These are phyloP conservation scores for Aspergillus flavus DNA, from an alignment of 2,329 filamentous ascomycete species.

Conservation along the genomic window DNA sequence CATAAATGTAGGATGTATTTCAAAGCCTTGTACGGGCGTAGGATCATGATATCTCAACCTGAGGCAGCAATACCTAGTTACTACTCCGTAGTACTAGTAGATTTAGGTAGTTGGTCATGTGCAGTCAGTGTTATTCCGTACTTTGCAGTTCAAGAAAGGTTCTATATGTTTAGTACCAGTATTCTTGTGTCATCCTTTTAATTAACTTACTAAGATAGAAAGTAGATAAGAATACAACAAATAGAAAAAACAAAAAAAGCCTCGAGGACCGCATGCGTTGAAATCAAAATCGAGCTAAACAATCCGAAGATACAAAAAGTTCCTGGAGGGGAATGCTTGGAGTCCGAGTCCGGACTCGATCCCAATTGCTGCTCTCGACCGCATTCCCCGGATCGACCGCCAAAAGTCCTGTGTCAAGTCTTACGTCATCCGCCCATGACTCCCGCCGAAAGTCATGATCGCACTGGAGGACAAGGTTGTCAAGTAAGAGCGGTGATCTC, in stretches of 20 bases:
- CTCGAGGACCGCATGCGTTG: not conserved
- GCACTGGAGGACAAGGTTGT: conserved; percentile 3
- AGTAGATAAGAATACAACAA: not conserved
- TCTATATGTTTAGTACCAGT: not conserved
- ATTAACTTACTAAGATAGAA: not conserved
- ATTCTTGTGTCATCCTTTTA: not conserved
- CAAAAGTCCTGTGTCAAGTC: conserved; percentile 24
- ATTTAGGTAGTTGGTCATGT: not conserved
- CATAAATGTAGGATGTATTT: not conserved
- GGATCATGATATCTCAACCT: not conserved
- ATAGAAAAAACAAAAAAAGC: not conserved
- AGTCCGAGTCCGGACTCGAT: not conserved
- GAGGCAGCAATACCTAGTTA: not conserved
- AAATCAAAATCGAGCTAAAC: not conserved
- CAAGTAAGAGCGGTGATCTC: conserved; percentile 4
- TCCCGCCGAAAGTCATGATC: conserved; percentile 15
- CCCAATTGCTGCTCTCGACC: not conserved
- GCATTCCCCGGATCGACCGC: conserved; percentile 31
- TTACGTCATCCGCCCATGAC: conserved; percentile 38
- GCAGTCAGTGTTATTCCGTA: not conserved
- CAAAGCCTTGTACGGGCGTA: not conserved
- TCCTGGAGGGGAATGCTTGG: not conserved
- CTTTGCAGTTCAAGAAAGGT: not conserved
- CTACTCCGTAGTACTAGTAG: no score
- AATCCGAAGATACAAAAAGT: not conserved